These are phyloP conservation scores for Neoboletus magnificus DNA, from an alignment of 768 basidiomycete species.

Conservation along the genomic window DNA sequence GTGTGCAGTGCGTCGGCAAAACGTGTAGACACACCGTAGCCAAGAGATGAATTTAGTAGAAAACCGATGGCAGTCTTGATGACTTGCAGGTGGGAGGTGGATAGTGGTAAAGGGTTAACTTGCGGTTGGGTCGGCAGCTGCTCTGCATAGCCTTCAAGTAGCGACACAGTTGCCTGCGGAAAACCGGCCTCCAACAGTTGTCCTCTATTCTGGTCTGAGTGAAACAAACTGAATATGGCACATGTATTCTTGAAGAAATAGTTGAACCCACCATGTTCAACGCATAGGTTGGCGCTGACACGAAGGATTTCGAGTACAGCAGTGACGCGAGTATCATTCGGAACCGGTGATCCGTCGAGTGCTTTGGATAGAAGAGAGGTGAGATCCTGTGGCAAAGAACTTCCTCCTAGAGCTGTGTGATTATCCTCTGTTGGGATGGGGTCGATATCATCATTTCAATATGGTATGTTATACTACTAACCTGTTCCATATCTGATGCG, in stretches of 20 bases:
- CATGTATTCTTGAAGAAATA: background rate
- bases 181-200: conserved; percentile 67
- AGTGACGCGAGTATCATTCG: conserved; percentile 43
- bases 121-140: conserved; percentile 37
- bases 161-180: conserved; percentile 60
- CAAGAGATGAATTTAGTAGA: conserved; percentile 72
- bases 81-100: conserved; percentile 63
- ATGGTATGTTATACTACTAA: conserved; percentile 23
- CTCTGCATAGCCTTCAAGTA: conserved; percentile 64
- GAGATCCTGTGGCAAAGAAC: conserved; percentile 61
- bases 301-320: conserved; percentile 68
- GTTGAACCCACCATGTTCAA: conserved; percentile 65
- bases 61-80: conserved; percentile 77
- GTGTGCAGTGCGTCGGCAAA: background rate
- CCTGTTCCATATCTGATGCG: conserved; percentile 54
- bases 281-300: conserved; percentile 78
- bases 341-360: conserved; percentile 46
- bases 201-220: conserved; percentile 70
- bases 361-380: conserved; percentile 57
- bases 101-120: conserved; percentile 47
- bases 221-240: conserved; percentile 3
- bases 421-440: conserved; percentile 52
- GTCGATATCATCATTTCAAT: conserved; percentile 11
- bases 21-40: conserved; percentile 55
- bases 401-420: conserved; percentile 65